Evolutionary conservation across 129 eudicot genomes (phyloP), one percentile per base, ranked within the genome.

Genomic region (Lonicera japonica): DNA sequence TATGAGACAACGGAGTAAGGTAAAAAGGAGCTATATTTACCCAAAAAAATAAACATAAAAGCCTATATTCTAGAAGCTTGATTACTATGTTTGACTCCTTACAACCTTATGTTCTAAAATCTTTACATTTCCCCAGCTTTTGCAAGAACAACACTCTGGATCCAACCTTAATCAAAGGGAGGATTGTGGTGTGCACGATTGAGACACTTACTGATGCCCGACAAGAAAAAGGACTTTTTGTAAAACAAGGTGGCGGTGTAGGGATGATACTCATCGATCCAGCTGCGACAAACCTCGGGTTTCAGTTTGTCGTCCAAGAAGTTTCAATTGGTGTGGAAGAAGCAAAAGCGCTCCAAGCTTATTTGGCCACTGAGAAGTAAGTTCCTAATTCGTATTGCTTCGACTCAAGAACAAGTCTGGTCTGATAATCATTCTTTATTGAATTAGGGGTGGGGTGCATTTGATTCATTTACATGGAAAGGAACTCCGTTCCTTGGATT

Each of bases 251-350:
- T 18, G 95, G 89, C 40, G 89, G 86, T 58, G 82, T 64, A 0
- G 95, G 95, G 48, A 74, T 79, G 68, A 74, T 82, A 64, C 62
- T 86, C 34, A 38, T 82, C 15, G 84, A 86, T 66, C 77, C 86
- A 34, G 18, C 68, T 22, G 68, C 69, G 9, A 68, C 66, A 66
- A 72, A 78, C 47, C 58, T 68, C 45, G 61, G 62, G 9, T 25
- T 69, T 54, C 95, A 80, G 61, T 47, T 73, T 50, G 73, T 34
- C 39, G 13, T 82, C 52, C 80, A 57, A 39, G 75, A 71, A 17
- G 63, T 75, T 45, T 12, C 75, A 23, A 75, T 86, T 34, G 77
- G 78, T 21, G 69, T n/a, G 19, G 75, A 75, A 63, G 95, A 69
- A 60, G 84, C 82, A 45, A 41, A 24, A 74, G 75, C 71, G 59